Evolutionary conservation across 257 asterid genomes (phyloP), one percentile per base, ranked within the genome.

Genomic region (Fraxinus pennsylvanica): DNA sequence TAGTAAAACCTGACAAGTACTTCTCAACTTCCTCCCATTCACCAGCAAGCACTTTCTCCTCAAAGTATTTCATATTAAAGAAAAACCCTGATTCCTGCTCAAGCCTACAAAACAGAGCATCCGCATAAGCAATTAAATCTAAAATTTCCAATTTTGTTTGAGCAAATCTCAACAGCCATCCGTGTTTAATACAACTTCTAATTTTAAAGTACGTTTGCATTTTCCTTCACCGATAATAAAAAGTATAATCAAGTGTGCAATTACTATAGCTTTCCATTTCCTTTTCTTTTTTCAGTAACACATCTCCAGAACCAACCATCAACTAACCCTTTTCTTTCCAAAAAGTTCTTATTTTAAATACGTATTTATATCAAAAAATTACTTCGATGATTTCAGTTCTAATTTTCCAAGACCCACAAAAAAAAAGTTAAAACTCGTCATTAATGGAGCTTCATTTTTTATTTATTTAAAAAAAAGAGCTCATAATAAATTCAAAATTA

Each of bases 11-110:
- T 19, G 99, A 92, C 71, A 94, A 87, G 87, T 94, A 94, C 78
- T 94, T 94, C 94, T 94, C 99, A 73, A 94, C 97, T 76, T 94
- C 99, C 0, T 94, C 97, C 99, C 97, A 94, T 79, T 94, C 96
- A 79, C 99, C 99, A 13, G 97, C 97, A 76, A 91, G 97, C 17
- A 94, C 97, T 83, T 90, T 94, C 91, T 94, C 99, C 87, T 94
- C 99, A 66, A 94, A 94, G 84, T 94, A 90, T 81, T 92, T 94
- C 99, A 94, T 90, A 86, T 94, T 94, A 86, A 94, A 92, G 92
- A 82, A 94, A 85, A 92, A 92, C 15, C 95, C 99, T 0, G 99
- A 94, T 81, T 94, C 97, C 77, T 94, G 99, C 87, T 94, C 99
- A 82, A 94, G 94, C 96, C 99, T 94, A 76, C 82, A 84, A 79